Conservation (phyloP, 805 yeast genomes). For the Starmerella asiatica region DNA sequence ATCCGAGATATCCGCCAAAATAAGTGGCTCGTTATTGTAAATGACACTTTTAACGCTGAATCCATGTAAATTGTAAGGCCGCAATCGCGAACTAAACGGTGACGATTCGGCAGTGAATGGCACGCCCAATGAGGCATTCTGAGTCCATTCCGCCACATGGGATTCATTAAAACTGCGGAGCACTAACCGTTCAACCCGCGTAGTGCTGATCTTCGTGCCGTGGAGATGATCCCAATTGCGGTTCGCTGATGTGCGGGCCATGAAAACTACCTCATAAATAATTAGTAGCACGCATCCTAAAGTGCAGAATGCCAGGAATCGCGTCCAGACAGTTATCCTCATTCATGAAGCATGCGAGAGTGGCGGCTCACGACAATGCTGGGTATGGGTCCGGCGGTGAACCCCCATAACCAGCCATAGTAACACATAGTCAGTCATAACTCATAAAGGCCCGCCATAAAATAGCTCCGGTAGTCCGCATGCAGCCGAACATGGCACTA, state of each 20-base stretch:
- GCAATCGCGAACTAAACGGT: background rate
- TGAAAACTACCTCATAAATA: slow-evolving; percentile 20
- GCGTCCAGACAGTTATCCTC: slow-evolving; percentile 5
- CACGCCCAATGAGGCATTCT: background rate
- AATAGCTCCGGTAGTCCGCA: no score
- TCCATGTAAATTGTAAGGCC: background rate
- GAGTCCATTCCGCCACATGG: background rate
- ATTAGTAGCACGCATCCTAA: slow-evolving; percentile 16
- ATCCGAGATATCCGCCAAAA: background rate
- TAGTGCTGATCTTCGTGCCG: slow-evolving; percentile 9
- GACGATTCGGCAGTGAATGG: background rate
- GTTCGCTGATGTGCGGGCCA: slow-evolving; percentile 21
- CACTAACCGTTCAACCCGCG: slow-evolving; percentile 14
- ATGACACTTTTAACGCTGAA: background rate
- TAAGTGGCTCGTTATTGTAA: background rate
- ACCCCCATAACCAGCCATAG: no score
- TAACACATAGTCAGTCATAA: no score
- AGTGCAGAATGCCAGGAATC: slow-evolving; percentile 22
- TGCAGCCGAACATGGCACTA: no score
- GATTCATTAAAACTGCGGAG: slow-evolving; percentile 1
- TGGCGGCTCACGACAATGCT: no score
- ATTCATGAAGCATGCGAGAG: no score
- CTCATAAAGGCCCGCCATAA: no score
- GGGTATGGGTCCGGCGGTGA: no score
- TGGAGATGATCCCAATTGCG: slow-evolving; percentile 24